Base-by-base conservation (phyloP, 2,329 filamentous ascomycete species). In the Penicillium sp. region DNA sequence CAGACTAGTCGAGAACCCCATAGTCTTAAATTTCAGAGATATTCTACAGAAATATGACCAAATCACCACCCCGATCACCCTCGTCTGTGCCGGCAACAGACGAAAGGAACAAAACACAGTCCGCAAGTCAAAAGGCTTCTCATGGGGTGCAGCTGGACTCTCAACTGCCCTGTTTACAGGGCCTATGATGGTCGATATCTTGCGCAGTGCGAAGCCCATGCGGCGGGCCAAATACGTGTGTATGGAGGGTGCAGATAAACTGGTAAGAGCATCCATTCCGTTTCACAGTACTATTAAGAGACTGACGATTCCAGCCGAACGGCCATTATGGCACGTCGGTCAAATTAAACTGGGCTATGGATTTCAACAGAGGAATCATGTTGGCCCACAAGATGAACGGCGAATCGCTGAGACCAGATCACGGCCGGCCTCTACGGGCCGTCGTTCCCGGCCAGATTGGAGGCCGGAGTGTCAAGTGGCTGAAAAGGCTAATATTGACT, bases 101-200 rank as follows among this genome's bases (percentile, higher is more conserved):
- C 82, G 92, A 28, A 96, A 96, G 73, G 92, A 96, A 72, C 92
- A 96, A 67, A 96, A 96, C 61, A 79, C 90, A 46, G 89, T 96
- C 3, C 81, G 90, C 14, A 96, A 96, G 70, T 90, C 89, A 1
- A 95, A 96, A 63, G 92, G 92, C 0, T 96, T 96, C 74, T 95
- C 90, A 2, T 96, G 92, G 92, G 92, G 92, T 31, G 79, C 92
- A 1, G 91, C 89, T 4, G 92, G 91, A 22, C 69, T 96, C 5
- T 95, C 90, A 0, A 96, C 90, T 0, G 90, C 90, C 0, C 74
- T 96, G 0, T 96, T 89, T 79, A 96, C 92, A 0, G 92, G 92
- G 20, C 87, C 91, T 0, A 76, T 86, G 36, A 83, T 96, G 70
- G 79, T 78, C 1, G 87, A 92, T 54, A 72, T 96, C 4, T 76